phyloP scores from a whole-genome alignment of 2,329 filamentous ascomycete species.

The Didymella pomorum region DNA sequence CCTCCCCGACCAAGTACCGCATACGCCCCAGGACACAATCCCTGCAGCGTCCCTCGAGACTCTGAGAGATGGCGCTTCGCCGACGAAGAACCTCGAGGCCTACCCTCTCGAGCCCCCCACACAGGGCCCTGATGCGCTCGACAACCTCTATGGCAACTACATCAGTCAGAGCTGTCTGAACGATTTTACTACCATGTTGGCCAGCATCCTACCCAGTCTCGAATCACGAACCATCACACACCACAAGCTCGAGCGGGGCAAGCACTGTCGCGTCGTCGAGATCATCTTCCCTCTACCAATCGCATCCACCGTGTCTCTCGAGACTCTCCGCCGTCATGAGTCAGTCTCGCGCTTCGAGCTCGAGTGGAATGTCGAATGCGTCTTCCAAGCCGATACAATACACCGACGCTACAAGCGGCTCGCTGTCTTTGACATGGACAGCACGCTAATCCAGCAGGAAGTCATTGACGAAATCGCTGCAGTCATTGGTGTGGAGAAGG shows the following conservation, averaged over 20 bases:
- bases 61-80: slow-evolving; percentile 57
- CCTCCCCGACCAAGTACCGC: slow-evolving; percentile 58
- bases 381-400: slow-evolving; percentile 75
- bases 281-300: slow-evolving; percentile 67
- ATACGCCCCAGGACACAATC: slow-evolving; percentile 42
- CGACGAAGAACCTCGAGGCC: slow-evolving; percentile 60
- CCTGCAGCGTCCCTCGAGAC: slow-evolving; percentile 44
- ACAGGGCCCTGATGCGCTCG: slow-evolving; percentile 62
- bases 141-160: slow-evolving; percentile 64
- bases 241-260: slow-evolving; percentile 65
- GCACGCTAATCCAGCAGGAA: slow-evolving; percentile 94
- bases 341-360: slow-evolving; percentile 81
- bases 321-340: slow-evolving; percentile 80
- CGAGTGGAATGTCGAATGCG: slow-evolving; percentile 88
- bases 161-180: slow-evolving; percentile 64
- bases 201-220: slow-evolving; percentile 59
- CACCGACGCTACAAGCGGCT: slow-evolving; percentile 83
- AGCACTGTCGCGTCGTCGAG: slow-evolving; percentile 71
- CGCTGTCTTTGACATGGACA: slow-evolving; percentile 98
- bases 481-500: slow-evolving; percentile 79
- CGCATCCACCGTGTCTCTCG: slow-evolving; percentile 60
- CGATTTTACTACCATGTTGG: slow-evolving; percentile 63
- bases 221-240: slow-evolving; percentile 58
- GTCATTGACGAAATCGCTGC: slow-evolving; percentile 95
- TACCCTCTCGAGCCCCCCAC: slow-evolving; percentile 64